phyloP scores from a whole-genome alignment of 116 monocot species.

The Papilionanthe hybrid region DNA sequence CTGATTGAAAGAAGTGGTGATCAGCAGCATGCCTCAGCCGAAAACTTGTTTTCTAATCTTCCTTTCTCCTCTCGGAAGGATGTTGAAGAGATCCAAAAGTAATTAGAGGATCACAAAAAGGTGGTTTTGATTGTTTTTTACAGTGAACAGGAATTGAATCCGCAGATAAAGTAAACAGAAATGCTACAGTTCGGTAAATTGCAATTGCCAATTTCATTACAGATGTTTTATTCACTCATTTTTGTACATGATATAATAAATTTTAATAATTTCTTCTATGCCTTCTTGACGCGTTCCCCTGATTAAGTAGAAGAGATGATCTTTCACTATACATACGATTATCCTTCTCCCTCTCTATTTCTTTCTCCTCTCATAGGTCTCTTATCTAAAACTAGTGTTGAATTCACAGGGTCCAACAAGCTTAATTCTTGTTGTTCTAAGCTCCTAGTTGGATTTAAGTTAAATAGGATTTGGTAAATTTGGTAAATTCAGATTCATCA shows the following conservation, averaged over 20 bases:
- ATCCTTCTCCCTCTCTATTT: too few species aligned
- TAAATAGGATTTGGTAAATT: too few species aligned
- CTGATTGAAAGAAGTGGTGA: not conserved
- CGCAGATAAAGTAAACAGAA: not conserved
- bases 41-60: conserved; percentile 56
- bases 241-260: not conserved
- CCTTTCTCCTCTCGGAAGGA: conserved; percentile 32
- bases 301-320: too few species aligned
- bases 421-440: not conserved
- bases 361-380: too few species aligned
- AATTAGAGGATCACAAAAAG: conserved; percentile 18
- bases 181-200: not conserved
- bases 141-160: conserved; percentile 2
- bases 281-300: too few species aligned
- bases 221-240: not conserved
- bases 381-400: too few species aligned
- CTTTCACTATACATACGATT: too few species aligned
- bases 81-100: conserved; percentile 54
- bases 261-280: not conserved
- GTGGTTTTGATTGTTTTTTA: not conserved
- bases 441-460: not conserved
- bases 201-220: not conserved
- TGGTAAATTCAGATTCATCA: too few species aligned
- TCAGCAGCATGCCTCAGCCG: conserved; percentile 29
- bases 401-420: too few species aligned